Evolutionary conservation across 129 eudicot species (phyloP), one percentile per base, ranked within the genome.

Genomic region (Oenanthe sinensis): DNA sequence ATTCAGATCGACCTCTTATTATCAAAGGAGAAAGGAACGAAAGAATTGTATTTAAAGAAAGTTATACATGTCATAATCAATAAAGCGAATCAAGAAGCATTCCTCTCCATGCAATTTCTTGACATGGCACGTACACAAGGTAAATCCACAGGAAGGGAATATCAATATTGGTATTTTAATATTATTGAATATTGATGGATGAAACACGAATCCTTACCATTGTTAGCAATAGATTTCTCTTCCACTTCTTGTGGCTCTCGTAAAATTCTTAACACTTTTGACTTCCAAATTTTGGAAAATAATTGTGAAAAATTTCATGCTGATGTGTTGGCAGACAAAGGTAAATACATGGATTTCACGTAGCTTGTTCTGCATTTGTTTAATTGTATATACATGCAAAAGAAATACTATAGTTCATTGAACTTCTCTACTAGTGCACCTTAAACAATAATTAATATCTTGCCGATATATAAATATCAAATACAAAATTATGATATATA

Each of bases 321-420:
- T 60, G 68, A 60, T 60, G 65, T 58, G 33, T 60, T 60, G 72
- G 72, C 43, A 67, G 44, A 73, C 52, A 73, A 73, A 44, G 76
- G 39, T 42, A 44, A 73, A n/a, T 44, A 43, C 17, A 28, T 13
- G 54, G 54, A 72, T n/a, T 39, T 22, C 75, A 71, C 30, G 10
- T 20, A 42, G 75, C 50, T 42, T 39, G 44, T 71, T 45, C 75
- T 37, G 74, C 45, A 37, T 6, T 36, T n/a, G n/a, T n/a, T n/a
- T n/a, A n/a, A n/a, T n/a, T n/a, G 37, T 42, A 43, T 43, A n/a
- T 44, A 43, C 17, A 28, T 13, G 54, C 39, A 72, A 39, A 39
- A 39, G 42, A 39, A 39, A 1, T 39, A 3, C 42, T 39, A 3
- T 3, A 39, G 5, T 37, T 37, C 40, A 37, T 37, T 4, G 40